Conservation (phyloP, 345 rosid species). For the Carallia pectinifolia region DNA sequence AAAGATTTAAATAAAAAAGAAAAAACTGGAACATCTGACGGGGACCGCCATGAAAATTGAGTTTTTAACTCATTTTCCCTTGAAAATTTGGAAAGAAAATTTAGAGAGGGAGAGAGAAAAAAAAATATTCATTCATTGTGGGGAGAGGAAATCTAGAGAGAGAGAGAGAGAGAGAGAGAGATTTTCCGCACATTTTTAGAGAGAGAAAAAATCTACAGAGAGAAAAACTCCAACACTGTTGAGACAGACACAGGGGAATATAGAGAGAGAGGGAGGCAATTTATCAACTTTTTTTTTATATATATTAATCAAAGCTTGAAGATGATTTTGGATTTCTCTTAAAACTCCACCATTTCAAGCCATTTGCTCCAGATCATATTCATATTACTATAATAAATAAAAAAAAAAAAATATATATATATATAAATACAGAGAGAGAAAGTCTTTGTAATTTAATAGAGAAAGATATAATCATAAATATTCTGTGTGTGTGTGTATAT, state of each 20-base stretch:
- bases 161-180: not conserved
- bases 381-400: not conserved
- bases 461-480: not conserved
- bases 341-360: not conserved
- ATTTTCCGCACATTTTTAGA: not conserved
- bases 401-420: no score
- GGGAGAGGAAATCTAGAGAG: not conserved
- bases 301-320: not conserved
- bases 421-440: not conserved
- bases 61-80: not conserved
- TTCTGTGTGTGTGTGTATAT: not conserved
- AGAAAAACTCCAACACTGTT: slow-evolving; percentile 8
- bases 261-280: not conserved
- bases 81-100: not conserved
- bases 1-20: not conserved
- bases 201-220: slow-evolving; percentile 21
- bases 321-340: slow-evolving; percentile 6
- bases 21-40: not conserved
- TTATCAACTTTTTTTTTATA: slow-evolving; percentile 5
- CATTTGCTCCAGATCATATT: slow-evolving; percentile 28
- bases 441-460: no score
- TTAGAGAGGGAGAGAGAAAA: not conserved
- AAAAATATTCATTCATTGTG: not conserved
- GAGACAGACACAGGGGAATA: not conserved
- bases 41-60: not conserved